These are phyloP conservation scores for Trichothecium sympodiale DNA, from an alignment of 2,329 filamentous ascomycete species.

Conservation along the genomic window DNA sequence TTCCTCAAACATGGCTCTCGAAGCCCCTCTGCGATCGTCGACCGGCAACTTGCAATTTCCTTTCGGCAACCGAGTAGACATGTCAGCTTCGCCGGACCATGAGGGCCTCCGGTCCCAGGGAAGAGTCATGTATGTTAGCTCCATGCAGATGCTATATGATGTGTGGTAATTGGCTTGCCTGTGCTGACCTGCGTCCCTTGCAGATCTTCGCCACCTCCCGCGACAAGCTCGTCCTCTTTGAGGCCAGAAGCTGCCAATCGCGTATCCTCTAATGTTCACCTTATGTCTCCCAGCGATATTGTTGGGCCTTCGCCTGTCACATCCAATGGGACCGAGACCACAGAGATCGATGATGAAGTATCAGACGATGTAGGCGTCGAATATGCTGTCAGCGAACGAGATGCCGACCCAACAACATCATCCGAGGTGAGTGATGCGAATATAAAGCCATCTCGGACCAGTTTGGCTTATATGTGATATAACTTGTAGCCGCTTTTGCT, in stretches of 20 bases:
- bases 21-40: conserved; percentile 51
- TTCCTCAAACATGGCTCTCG: conserved; percentile 20
- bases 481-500: conserved; percentile 34
- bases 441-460: neutral
- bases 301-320: conserved; percentile 78
- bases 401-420: conserved; percentile 9
- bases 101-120: conserved; percentile 36
- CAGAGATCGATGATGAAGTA: conserved; percentile 72
- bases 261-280: conserved; percentile 40
- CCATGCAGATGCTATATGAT: neutral
- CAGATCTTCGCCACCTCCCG: conserved; percentile 24
- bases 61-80: conserved; percentile 34
- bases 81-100: conserved; percentile 43
- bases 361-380: conserved; percentile 42
- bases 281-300: conserved; percentile 54
- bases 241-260: conserved; percentile 39
- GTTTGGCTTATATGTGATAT: conserved; percentile 5
- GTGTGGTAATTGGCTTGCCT: too few species aligned
- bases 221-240: conserved; percentile 34
- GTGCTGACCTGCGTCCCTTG: conserved; percentile 1
- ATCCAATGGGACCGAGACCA: conserved; percentile 72
- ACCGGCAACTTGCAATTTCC: conserved; percentile 34
- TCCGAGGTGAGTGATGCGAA: conserved; percentile 17
- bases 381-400: conserved; percentile 4
- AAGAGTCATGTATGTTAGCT: conserved; percentile 36